Percentiles rank a stretch among this genome's conserved stretches.
These are phyloP conservation scores for Neolentinus lepideus DNA, from an alignment of 1,284 basidiomycete genomes.

Conservation along the genomic window DNA sequence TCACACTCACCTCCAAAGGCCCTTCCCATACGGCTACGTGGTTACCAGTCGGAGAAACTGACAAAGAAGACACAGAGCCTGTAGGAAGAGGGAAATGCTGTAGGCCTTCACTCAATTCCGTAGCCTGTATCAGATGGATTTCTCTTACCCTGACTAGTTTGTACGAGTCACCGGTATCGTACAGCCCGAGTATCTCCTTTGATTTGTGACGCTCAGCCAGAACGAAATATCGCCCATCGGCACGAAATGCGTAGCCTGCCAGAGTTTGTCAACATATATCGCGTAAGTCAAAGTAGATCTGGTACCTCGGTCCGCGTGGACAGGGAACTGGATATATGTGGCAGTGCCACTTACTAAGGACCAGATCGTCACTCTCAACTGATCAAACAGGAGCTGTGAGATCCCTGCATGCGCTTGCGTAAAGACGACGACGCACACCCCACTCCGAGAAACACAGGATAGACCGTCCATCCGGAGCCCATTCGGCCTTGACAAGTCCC, in stretches of 20 bases:
- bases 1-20: conserved; percentile 57
- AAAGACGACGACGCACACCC: conserved; percentile 53
- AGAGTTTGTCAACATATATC: conserved; percentile 6
- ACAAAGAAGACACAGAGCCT: conserved; percentile 64
- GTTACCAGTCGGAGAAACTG: conserved; percentile 77
- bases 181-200: conserved; percentile 78
- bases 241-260: conserved; percentile 70
- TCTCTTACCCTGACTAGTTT: conserved; percentile 65
- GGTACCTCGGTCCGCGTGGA: conserved; percentile 68
- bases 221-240: conserved; percentile 75
- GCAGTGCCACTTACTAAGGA: conserved; percentile 63
- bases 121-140: not conserved
- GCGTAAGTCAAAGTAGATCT: not conserved
- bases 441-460: conserved; percentile 85
- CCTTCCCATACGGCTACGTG: conserved; percentile 82
- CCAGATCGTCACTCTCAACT: conserved; percentile 81
- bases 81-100: conserved; percentile 83
- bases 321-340: conserved; percentile 73
- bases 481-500: conserved; percentile 77
- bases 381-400: conserved; percentile 2
- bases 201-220: conserved; percentile 82
- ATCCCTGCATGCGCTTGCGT: not conserved
- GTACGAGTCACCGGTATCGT: conserved; percentile 65
- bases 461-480: conserved; percentile 76
- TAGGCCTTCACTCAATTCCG: conserved; percentile 1